Base-by-base conservation (phyloP, 768 basidiomycete species). In the Boletus tylopilopsis region DNA sequence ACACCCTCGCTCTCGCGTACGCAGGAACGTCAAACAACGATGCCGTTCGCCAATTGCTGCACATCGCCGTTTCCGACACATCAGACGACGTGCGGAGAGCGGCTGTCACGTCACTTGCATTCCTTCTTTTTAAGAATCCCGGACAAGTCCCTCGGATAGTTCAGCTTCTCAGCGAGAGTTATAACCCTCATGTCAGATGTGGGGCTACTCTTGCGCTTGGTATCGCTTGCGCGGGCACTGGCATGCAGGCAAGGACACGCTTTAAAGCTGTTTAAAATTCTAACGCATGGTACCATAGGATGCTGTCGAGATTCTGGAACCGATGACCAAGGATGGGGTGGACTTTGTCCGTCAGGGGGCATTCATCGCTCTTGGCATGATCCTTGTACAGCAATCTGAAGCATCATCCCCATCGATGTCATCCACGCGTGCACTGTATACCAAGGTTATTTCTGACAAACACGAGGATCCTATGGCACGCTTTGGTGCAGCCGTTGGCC, bases 301-400 rank as follows among this genome's bases (percentile, higher is more conserved):
- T 71, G 96, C 96, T 19, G 82, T 98, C 51, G 93, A 94, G 57
- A 90, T 99, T 55, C 73, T 99, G 54, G 93, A 98, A 67, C 96
- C 96, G 5, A 92, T 99, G 89, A 96, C 94, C 18, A 96, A 92
- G 63, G 96, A 99, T 58, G 85, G 94, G 21, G 90, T 97, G 38
- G 96, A 99, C 70, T 99, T 98, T 64, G 96, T 99, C 48, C 89
- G 95, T 15, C 96, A 99, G 70, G 95, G 95, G 12, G 96, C 96
- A 2, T 90, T 94, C 68, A 84, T 96, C 56, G 87, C 95, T 15
- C 79, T 98, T 42, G 91, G 95, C 23, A 95, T 98, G 92, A 83
- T 99, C 59, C 84, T 98, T 30, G 90, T 98, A 33, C 90, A 98
- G 61, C 95, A 97, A 61, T 93, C 92, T 35, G 94, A 97, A 63